These are phyloP conservation scores for Botrytis elliptica DNA, from an alignment of 2,329 filamentous ascomycete species.

Conservation along the genomic window DNA sequence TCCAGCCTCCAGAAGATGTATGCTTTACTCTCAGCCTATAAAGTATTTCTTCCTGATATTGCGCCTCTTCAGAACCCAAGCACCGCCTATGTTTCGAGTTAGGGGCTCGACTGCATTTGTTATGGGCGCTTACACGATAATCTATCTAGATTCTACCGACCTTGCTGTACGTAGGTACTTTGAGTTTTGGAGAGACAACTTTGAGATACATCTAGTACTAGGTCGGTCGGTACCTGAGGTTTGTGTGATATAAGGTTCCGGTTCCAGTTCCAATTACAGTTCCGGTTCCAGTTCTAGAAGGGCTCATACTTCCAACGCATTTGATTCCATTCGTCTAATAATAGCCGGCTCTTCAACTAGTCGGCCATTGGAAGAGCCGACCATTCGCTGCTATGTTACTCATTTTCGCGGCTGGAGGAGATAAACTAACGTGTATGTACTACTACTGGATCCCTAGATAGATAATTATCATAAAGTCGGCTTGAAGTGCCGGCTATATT, in stretches of 20 bases:
- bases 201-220: not conserved
- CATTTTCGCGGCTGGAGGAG: not conserved
- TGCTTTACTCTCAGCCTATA: not conserved
- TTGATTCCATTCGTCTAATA: not conserved
- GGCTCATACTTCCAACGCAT: not conserved
- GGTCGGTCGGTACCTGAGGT: not conserved
- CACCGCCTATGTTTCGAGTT: not conserved
- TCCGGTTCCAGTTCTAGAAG: not conserved
- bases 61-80: not conserved
- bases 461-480: not conserved
- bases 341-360: not conserved
- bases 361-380: not conserved
- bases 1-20: not conserved
- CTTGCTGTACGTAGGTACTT: not conserved
- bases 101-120: not conserved
- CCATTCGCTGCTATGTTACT: not conserved
- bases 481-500: not conserved
- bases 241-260: not conserved
- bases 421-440: not conserved
- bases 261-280: not conserved
- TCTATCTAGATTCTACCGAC: not conserved
- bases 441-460: not conserved
- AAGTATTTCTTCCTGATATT: not conserved
- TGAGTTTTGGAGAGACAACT: not conserved
- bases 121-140: not conserved